These are phyloP conservation scores for Anthostomella pinea DNA, from an alignment of 2,329 filamentous ascomycete species.

Conservation along the genomic window DNA sequence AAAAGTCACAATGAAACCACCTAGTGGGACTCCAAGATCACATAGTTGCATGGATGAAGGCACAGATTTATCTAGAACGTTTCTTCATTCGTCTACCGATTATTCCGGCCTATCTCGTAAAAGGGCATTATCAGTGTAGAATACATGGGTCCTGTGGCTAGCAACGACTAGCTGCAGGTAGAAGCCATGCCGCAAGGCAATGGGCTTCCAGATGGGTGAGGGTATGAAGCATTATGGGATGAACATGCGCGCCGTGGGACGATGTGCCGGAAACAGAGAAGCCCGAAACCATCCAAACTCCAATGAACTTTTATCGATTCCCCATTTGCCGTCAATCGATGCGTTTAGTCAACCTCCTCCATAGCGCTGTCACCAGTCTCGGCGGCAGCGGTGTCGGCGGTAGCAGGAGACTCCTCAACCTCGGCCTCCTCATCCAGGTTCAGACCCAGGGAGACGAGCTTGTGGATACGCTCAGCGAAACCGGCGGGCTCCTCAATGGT, in stretches of 20 bases:
- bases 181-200: conserved; percentile 12
- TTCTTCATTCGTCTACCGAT: conserved; percentile 30
- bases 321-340: conserved; percentile 28
- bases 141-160: conserved; percentile 28
- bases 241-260: conserved; percentile 27
- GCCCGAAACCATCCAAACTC: conserved; percentile 40
- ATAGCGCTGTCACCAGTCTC: conserved; percentile 87
- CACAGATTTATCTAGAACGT: conserved; percentile 6
- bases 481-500: conserved; percentile 98
- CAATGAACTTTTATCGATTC: conserved; percentile 40
- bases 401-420: conserved; percentile 54
- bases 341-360: conserved; percentile 96
- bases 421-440: conserved; percentile 96
- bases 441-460: conserved; percentile 95
- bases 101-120: conserved; percentile 30
- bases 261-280: conserved; percentile 32
- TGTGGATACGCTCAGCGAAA: conserved; percentile 99
- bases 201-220: conserved; percentile 19
- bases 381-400: conserved; percentile 57
- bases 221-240: conserved; percentile 32
- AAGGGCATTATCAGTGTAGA: conserved; percentile 32
- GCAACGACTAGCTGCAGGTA: conserved; percentile 14
- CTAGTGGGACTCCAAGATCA: too few relatives aligned
- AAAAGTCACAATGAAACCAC: too few relatives aligned
- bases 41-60: neutral